Evolutionary conservation across 2,329 filamentous ascomycete genomes (phyloP).

Genomic region (Teratosphaeria nubilosa): DNA sequence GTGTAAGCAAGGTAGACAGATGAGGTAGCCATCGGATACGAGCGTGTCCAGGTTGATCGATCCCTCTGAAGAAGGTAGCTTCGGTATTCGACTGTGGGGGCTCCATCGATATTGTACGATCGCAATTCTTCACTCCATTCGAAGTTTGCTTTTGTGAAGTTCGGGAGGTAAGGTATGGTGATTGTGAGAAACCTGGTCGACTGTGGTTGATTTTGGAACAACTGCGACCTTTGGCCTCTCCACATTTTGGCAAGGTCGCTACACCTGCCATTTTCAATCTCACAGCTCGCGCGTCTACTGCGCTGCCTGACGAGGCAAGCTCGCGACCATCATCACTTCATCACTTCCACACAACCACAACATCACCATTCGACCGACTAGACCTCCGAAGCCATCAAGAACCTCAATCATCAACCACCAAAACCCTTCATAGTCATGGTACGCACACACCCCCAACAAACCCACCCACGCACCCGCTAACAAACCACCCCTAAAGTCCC

Average conservation of each 20-base stretch:
- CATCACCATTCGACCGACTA: not conserved
- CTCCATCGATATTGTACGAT: no score
- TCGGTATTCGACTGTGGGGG: no score
- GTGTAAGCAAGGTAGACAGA: no score
- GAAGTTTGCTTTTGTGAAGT: no score
- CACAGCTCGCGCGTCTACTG: not conserved
- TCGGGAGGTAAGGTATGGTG: no score
- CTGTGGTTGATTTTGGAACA: no score
- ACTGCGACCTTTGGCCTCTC: not conserved
- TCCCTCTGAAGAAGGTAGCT: no score
- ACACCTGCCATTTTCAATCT: not conserved
- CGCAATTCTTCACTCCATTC: no score
- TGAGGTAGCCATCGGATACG: no score
- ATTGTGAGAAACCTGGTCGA: no score
- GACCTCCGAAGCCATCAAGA: not conserved
- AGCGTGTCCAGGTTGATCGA: no score
- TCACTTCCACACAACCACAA: not conserved
- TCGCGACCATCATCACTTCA: not conserved
- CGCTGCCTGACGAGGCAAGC: not conserved
- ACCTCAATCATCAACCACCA: not conserved
- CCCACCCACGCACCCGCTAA: constrained; percentile 4
- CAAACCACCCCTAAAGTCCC: constrained; percentile 33
- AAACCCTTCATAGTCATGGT: not conserved
- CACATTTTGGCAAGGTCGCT: not conserved
- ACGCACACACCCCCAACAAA: not conserved